phyloP scores from a whole-genome alignment of 495 filamentous ascomycete species.

The Lepidopterella palustris region DNA sequence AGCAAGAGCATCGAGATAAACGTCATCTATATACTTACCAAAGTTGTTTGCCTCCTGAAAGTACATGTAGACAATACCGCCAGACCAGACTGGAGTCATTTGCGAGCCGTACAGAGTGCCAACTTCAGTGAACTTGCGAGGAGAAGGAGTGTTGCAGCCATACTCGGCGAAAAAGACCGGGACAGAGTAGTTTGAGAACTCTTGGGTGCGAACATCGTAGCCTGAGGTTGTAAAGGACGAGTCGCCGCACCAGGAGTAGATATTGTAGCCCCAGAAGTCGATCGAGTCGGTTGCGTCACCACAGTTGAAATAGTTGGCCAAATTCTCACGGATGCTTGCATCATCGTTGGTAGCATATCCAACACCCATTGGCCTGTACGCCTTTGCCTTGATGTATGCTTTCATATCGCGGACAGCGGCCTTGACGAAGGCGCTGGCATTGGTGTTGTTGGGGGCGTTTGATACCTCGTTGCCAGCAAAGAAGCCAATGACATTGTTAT shows the following conservation, averaged over 20 bases:
- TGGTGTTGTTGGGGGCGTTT: conserved; percentile 74
- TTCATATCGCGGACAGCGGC: conserved; percentile 94
- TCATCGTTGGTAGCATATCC: conserved; percentile 96
- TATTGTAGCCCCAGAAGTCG: conserved; percentile 98
- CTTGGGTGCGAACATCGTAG: conserved; percentile 69
- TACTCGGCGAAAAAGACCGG: conserved; percentile 98
- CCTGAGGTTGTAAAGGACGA: conserved; percentile 66
- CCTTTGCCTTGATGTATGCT: conserved; percentile 74
- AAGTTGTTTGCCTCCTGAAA: conserved; percentile 88
- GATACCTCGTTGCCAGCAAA: conserved; percentile 97
- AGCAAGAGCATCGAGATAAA: background rate
- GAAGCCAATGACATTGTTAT: conserved; percentile 88
- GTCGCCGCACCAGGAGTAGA: conserved; percentile 95
- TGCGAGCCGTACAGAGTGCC: conserved; percentile 66
- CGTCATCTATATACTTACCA: conserved; percentile 45
- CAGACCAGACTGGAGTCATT: conserved; percentile 83
- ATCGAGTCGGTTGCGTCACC: conserved; percentile 57
- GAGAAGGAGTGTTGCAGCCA: conserved; percentile 76
- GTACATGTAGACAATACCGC: conserved; percentile 97
- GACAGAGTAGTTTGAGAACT: conserved; percentile 81
- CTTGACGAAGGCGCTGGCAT: conserved; percentile 87
- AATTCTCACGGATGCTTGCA: conserved; percentile 61
- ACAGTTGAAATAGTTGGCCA: conserved; percentile 93
- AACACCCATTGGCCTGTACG: conserved; percentile 75
- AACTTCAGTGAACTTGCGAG: conserved; percentile 83